Percentiles rank a stretch among this genome's conserved stretches.
Evolutionary conservation across 805 yeast genomes (phyloP).

Genomic region (Starmerella khaoyaiensis): DNA sequence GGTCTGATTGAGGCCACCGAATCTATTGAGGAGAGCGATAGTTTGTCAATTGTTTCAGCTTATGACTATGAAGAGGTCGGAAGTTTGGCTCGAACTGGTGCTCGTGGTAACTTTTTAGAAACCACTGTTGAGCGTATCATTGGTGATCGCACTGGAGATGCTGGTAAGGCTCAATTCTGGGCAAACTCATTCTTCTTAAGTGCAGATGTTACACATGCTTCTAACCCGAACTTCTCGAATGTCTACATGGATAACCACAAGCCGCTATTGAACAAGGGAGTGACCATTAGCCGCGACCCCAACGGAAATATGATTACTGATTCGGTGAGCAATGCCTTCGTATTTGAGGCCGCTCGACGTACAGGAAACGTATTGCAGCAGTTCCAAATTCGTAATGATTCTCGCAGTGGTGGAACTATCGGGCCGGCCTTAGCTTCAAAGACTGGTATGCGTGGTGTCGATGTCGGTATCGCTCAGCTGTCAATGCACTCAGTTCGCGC

Average conservation of each 20-base stretch:
- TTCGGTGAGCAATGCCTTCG: constrained; percentile 53
- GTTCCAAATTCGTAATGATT: constrained; percentile 76
- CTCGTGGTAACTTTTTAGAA: constrained; percentile 63
- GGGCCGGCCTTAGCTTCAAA: constrained; percentile 43
- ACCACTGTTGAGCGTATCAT: constrained; percentile 41
- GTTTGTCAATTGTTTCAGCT: constrained; percentile 42
- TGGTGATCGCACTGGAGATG: constrained; percentile 21
- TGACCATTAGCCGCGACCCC: constrained; percentile 59
- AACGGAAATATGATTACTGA: constrained; percentile 80
- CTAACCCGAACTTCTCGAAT: constrained; percentile 51
- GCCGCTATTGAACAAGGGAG: constrained; percentile 68
- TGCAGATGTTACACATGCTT: constrained; percentile 73
- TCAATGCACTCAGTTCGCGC: constrained; percentile 84
- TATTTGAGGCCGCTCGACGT: constrained; percentile 53
- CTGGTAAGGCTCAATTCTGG: constrained; percentile 33
- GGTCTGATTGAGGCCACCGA: constrained; percentile 41
- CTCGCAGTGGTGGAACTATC: constrained; percentile 79
- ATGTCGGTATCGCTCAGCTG: constrained; percentile 69
- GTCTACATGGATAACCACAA: constrained; percentile 66
- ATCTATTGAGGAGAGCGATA: constrained; percentile 25
- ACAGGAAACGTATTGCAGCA: constrained; percentile 57
- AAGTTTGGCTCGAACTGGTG: constrained; percentile 68
- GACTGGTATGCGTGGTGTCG: constrained; percentile 44
- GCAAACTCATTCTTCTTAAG: constrained; percentile 72
- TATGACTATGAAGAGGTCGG: constrained; percentile 83